Evolutionary conservation across 495 filamentous ascomycete species (phyloP), one percentile per base, ranked within the genome.

Genomic region (Poronia punctata): DNA sequence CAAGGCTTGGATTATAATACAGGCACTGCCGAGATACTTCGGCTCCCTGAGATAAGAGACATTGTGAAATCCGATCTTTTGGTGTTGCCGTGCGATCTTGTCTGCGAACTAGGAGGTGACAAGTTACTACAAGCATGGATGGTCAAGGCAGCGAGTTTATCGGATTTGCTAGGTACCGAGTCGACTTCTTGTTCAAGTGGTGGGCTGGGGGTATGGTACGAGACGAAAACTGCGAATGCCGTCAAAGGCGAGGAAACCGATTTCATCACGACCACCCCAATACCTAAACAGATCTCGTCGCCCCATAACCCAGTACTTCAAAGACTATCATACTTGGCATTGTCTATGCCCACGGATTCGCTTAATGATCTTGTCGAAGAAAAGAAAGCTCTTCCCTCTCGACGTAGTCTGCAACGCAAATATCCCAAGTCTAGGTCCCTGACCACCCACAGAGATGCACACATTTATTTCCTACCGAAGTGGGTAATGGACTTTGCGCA

Each of bases 171-270:
- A 3, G 54, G 56, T 11, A 58, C 61, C 21, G 72, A 65, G 43
- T 29, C 66, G n/a, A 43, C 48, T 15, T 47, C 51, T 7, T 45
- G 45, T 27, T 56, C 57, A 19, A 73, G 82, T 52, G 88, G 89
- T 24, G 89, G 85, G 7, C 66, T 97, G 19, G 79, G 79, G 3
- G 81, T 97, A 5, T 96, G 84, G 75, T 97, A 95, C 58, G 77
- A 84, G 49, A 95, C 89, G 4, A 83, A 84, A 57, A 79, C 77
- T 5, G 79, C 78, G 41, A 77, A 72, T 24, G 79, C 77, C 31
- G 71, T 86, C 44, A 97, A 97, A 65, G 84, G 81, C 4, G 84
- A 94, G 56, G 86, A 92, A 48, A 88, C 88, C 3, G 92, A 98
- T 49, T 95, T 96, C 55, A 67, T 94, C 33, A 81, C 80, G 0